phyloP scores from a whole-genome alignment of 306 rosid species.

The Prunus campanulata region DNA sequence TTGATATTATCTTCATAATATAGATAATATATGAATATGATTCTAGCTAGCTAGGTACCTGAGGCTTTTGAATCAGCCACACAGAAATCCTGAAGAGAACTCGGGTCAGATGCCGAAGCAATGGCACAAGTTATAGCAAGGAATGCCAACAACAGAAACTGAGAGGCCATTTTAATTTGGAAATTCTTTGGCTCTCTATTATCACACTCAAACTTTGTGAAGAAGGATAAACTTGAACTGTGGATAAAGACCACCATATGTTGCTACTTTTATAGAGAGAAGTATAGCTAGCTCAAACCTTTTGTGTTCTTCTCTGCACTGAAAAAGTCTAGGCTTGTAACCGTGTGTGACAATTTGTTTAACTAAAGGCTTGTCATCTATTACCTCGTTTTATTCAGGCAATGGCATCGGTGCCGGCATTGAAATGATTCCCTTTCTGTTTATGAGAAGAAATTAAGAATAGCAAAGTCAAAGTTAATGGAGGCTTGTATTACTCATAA shows the following conservation, averaged over 20 bases:
- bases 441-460: background rate
- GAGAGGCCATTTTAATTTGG: background rate
- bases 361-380: background rate
- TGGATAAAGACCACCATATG: background rate
- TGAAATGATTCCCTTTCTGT: background rate
- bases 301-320: background rate
- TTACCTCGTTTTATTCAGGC: background rate
- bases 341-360: background rate
- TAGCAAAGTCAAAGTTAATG: background rate
- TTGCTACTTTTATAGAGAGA: background rate
- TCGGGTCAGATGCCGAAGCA: conserved; percentile 21
- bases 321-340: background rate
- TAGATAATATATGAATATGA: background rate
- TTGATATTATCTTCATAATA: background rate
- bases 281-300: background rate
- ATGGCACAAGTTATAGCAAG: background rate
- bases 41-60: conserved; percentile 11
- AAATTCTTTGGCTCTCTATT: background rate
- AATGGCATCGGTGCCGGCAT: background rate
- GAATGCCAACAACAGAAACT: conserved; percentile 3
- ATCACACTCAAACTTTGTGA: background rate
- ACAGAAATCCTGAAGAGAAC: conserved; percentile 31
- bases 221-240: background rate
- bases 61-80: conserved; percentile 14
- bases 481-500: background rate